These are phyloP conservation scores for Lumnitzera littorea DNA, from an alignment of 345 rosid genomes.

Conservation along the genomic window DNA sequence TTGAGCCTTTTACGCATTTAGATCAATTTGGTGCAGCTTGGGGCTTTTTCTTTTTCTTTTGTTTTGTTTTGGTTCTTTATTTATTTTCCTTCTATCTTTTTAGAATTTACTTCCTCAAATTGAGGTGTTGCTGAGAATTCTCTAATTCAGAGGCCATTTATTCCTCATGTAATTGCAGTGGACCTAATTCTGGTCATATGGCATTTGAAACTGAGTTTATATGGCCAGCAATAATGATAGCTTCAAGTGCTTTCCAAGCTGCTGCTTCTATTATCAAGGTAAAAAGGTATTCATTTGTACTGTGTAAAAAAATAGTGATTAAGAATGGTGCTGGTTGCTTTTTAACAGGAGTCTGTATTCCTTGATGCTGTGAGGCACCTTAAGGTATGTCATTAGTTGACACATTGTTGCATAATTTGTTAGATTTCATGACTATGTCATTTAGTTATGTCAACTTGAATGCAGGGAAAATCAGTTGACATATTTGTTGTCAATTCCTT, in stretches of 20 bases:
- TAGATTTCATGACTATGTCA: constrained; percentile 9
- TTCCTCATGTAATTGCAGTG: constrained; percentile 37
- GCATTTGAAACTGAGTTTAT: constrained; percentile 40
- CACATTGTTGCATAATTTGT: neutral
- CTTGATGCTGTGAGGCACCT: constrained; percentile 59
- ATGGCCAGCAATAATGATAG: constrained; percentile 78
- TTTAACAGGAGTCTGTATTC: constrained; percentile 71
- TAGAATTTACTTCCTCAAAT: no score
- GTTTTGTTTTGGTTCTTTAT: no score
- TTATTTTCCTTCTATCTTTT: no score
- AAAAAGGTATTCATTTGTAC: constrained; percentile 6
- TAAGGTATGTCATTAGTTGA: constrained; percentile 31
- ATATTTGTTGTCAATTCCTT: constrained; percentile 87
- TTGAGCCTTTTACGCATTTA: no score
- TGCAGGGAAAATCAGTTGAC: constrained; percentile 88
- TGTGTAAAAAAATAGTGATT: constrained; percentile 10
- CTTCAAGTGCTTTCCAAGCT: constrained; percentile 81
- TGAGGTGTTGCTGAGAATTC: neutral
- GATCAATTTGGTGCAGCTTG: no score
- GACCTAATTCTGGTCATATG: constrained; percentile 58
- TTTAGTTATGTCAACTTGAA: constrained; percentile 6
- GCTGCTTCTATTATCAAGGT: constrained; percentile 85
- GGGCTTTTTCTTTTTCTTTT: no score
- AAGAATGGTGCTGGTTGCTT: constrained; percentile 11
- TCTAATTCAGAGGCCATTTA: constrained; percentile 4